Evolutionary conservation across 768 basidiomycete genomes (phyloP).

Genomic region (Tylopilus sp.): DNA sequence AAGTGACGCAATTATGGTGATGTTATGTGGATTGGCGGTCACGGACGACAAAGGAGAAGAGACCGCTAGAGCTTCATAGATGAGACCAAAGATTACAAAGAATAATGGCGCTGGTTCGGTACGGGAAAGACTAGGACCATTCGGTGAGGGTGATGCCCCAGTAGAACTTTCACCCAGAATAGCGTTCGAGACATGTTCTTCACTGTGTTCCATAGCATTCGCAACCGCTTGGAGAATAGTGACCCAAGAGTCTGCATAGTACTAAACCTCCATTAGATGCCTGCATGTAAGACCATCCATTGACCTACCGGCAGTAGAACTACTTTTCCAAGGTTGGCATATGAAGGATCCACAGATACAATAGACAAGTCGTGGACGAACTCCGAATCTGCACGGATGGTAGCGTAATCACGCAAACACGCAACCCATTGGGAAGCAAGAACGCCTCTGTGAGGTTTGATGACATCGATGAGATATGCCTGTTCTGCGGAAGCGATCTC

Average conservation of each 20-base stretch:
- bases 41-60: constrained; percentile 59
- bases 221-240: constrained; percentile 84
- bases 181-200: constrained; percentile 67
- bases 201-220: constrained; percentile 66
- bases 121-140: constrained; percentile 25
- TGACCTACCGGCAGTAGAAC: constrained; percentile 81
- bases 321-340: constrained; percentile 86
- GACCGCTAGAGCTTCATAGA: constrained; percentile 80
- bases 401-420: constrained; percentile 87
- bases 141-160: constrained; percentile 16
- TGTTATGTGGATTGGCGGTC: constrained; percentile 38
- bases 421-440: constrained; percentile 87
- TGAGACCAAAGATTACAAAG: constrained; percentile 88
- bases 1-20: constrained; percentile 58
- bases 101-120: constrained; percentile 78
- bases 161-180: constrained; percentile 64
- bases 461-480: constrained; percentile 72
- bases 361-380: constrained; percentile 72
- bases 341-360: constrained; percentile 74
- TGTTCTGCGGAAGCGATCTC: constrained; percentile 75
- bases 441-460: constrained; percentile 72
- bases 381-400: constrained; percentile 86
- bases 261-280: constrained; percentile 44
- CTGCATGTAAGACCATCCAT: background rate
- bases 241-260: constrained; percentile 81